A percentile compares a stretch with the other conserved stretches of the same genome.
phyloP scores from a whole-genome alignment of 1,284 basidiomycete species.

The Abortiporus biennis region DNA sequence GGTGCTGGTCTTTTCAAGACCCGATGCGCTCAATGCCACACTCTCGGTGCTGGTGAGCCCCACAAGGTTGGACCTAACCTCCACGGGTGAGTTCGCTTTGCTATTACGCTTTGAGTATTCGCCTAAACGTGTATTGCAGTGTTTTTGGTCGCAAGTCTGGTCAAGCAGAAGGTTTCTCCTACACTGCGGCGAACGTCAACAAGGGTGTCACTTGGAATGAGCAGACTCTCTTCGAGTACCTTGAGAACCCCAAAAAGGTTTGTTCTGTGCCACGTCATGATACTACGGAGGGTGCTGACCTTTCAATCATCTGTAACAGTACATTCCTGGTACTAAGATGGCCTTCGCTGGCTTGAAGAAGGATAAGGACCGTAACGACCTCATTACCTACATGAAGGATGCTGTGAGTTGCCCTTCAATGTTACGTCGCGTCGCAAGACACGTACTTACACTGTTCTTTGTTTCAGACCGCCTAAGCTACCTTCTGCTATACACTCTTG shows the following conservation, averaged over 20 bases:
- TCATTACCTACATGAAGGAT: conserved; percentile 75
- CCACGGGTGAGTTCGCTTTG: conserved; percentile 64
- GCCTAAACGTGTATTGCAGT: conserved; percentile 28
- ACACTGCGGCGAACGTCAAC: conserved; percentile 95
- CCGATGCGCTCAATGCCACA: conserved; percentile 98
- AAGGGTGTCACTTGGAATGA: conserved; percentile 88
- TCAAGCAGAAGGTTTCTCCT: conserved; percentile 82
- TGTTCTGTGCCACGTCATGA: conserved; percentile 21
- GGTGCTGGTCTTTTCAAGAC: conserved; percentile 94
- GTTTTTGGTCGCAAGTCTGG: conserved; percentile 89
- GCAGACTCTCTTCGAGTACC: conserved; percentile 89
- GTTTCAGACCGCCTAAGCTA: conserved; percentile 14
- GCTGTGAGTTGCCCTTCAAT: conserved; percentile 35
- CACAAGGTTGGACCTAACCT: conserved; percentile 95
- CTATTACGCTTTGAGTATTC: neutral
- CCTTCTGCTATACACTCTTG: conserved; percentile 5
- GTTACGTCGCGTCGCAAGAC: neutral
- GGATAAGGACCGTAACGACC: conserved; percentile 92
- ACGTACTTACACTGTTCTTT: neutral
- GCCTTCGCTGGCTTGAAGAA: conserved; percentile 97
- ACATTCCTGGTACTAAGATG: conserved; percentile 97
- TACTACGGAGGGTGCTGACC: too few relatives aligned
- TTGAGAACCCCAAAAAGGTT: conserved; percentile 96
- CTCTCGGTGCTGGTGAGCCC: conserved; percentile 75
- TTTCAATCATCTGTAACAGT: conserved; percentile 49